Conservation (phyloP, 768 basidiomycete species). For the Pleurotus salmoneostramineus region DNA sequence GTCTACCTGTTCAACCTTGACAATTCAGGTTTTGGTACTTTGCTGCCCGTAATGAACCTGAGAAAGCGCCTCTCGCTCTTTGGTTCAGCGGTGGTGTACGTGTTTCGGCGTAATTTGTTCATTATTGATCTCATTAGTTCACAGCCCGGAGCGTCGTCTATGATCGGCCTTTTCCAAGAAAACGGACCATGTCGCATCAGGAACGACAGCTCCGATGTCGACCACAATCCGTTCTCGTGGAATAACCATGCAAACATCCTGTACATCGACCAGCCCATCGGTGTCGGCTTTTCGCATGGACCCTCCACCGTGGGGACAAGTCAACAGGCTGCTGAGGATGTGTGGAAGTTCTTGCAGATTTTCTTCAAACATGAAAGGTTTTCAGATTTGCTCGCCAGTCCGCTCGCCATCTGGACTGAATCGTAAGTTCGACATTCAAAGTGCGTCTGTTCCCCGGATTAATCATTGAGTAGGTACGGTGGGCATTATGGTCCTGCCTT, state of each 20-base stretch:
- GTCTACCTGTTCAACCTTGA: not conserved
- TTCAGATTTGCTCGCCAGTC: conserved; percentile 35
- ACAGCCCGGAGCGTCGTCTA: conserved; percentile 52
- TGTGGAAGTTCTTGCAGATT: conserved; percentile 64
- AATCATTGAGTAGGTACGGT: conserved; percentile 43
- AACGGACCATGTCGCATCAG: conserved; percentile 69
- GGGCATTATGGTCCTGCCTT: conserved; percentile 71
- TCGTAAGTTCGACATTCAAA: conserved; percentile 31
- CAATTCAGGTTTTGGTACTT: conserved; percentile 64
- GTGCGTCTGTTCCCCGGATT: not conserved
- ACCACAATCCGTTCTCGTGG: conserved; percentile 54
- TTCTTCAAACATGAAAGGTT: conserved; percentile 55
- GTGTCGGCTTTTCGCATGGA: conserved; percentile 62
- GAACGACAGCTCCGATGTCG: conserved; percentile 46
- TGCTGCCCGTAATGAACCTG: conserved; percentile 53
- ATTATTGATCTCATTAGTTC: not conserved
- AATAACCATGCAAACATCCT: conserved; percentile 53
- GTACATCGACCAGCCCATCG: conserved; percentile 62
- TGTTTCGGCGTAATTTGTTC: conserved; percentile 9
- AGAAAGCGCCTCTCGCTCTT: conserved; percentile 56
- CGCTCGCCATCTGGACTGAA: conserved; percentile 63
- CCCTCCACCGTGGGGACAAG: conserved; percentile 45
- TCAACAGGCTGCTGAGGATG: conserved; percentile 46
- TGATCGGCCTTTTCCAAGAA: conserved; percentile 71
- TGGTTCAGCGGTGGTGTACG: conserved; percentile 66